phyloP scores from a whole-genome alignment of 169 alveolate species.

The Perkinsus marinus region DNA sequence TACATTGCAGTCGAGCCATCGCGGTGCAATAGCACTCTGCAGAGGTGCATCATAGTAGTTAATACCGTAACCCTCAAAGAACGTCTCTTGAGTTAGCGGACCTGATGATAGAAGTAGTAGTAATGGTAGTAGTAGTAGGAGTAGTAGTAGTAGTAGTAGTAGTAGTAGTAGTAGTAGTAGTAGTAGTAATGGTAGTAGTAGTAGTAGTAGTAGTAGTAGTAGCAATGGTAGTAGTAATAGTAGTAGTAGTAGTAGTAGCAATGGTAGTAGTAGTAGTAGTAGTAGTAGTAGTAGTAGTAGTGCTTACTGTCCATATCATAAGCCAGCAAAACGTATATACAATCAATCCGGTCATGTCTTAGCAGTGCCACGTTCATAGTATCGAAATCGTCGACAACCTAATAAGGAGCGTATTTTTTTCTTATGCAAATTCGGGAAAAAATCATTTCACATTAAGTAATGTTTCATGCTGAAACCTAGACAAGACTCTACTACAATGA shows the following conservation, averaged over 20 bases:
- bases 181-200: not conserved
- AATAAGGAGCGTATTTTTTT: no score
- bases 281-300: no score
- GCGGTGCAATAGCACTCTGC: not conserved
- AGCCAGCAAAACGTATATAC: not conserved
- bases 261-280: not conserved
- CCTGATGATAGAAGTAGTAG: not conserved
- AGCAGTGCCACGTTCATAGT: not conserved
- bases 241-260: not conserved
- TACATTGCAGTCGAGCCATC: not conserved
- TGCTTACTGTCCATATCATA: not conserved
- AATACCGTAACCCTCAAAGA: not conserved
- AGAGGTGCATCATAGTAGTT: not conserved
- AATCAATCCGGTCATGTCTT: not conserved
- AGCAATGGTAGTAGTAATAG: not conserved
- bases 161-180: not conserved
- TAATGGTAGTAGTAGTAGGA: not conserved
- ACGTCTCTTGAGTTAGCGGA: not conserved
- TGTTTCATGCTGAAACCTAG: no score
- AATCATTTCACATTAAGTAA: no score
- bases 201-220: not conserved
- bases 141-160: not conserved
- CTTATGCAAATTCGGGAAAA: no score
- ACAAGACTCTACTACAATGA: no score
- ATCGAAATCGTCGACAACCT: not conserved